Evolutionary conservation across 495 filamentous ascomycete genomes (phyloP).

Genomic region (Aspergillus funiculosus): DNA sequence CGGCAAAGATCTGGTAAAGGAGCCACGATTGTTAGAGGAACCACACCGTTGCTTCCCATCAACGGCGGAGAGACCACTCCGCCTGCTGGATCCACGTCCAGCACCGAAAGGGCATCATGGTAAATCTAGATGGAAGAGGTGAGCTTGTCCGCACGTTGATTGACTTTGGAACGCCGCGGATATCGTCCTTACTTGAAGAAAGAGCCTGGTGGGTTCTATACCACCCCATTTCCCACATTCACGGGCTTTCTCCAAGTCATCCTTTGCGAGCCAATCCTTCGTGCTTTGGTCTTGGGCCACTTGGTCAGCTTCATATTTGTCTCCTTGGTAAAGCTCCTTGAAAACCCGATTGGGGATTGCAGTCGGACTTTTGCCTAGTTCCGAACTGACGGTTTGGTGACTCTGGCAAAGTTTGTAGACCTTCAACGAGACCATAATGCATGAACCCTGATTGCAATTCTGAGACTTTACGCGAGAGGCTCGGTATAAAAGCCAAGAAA

Average conservation of each 20-base stretch:
- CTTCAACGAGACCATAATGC: constrained; percentile 26
- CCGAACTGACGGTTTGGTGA: constrained; percentile 48
- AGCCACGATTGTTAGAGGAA: constrained; percentile 65
- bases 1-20: constrained; percentile 63
- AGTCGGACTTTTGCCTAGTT: constrained; percentile 49
- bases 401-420: constrained; percentile 49
- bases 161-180: background rate
- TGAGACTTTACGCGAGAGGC: no score
- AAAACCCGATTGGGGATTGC: constrained; percentile 48
- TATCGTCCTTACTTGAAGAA: constrained; percentile 45
- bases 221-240: constrained; percentile 65
- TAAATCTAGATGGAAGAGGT: constrained; percentile 43
- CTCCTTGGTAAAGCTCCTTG: constrained; percentile 44
- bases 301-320: background rate
- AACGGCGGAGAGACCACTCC: constrained; percentile 63
- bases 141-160: background rate
- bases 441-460: no score
- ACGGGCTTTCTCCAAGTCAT: constrained; percentile 34
- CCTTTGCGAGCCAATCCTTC: constrained; percentile 30
- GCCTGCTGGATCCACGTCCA: constrained; percentile 49
- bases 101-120: constrained; percentile 56
- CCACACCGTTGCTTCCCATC: constrained; percentile 61
- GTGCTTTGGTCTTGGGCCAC: constrained; percentile 30
- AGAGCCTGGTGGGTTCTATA: constrained; percentile 57
- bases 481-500: no score